These are phyloP conservation scores for Dryas octopetala DNA, from an alignment of 306 rosid species.

Conservation along the genomic window DNA sequence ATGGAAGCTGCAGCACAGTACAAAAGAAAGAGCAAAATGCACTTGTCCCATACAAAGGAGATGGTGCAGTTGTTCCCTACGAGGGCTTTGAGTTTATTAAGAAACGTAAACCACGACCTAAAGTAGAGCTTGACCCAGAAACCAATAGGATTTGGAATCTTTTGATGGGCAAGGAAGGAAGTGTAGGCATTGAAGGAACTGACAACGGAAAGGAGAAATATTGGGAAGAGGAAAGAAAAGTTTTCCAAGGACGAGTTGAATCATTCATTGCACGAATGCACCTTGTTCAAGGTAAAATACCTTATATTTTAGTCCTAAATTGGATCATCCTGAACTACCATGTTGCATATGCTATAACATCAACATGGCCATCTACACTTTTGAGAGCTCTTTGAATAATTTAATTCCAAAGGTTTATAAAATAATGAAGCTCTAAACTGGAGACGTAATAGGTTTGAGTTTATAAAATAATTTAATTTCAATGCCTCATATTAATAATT, in stretches of 20 bases:
- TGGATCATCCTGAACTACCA: constrained; percentile 7
- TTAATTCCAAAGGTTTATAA: not conserved
- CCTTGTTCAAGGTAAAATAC: constrained; percentile 83
- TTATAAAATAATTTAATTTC: too few species aligned
- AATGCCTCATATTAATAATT: not conserved
- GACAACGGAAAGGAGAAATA: constrained; percentile 67
- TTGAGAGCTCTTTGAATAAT: not conserved
- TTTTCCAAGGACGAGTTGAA: constrained; percentile 79
- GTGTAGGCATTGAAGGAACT: constrained; percentile 48
- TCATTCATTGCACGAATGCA: constrained; percentile 97
- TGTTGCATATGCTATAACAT: constrained; percentile 9
- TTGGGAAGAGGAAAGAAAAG: constrained; percentile 89
- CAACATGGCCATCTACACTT: too few species aligned
- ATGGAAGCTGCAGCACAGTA: constrained; percentile 35
- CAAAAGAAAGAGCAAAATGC: constrained; percentile 47
- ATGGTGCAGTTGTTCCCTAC: constrained; percentile 60
- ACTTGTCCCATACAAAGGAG: constrained; percentile 65
- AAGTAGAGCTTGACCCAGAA: constrained; percentile 87
- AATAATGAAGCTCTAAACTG: not conserved
- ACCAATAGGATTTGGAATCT: constrained; percentile 87
- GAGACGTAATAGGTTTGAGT: not conserved
- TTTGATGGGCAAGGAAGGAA: constrained; percentile 80
- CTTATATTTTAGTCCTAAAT: constrained; percentile 26
- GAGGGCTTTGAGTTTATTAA: constrained; percentile 34
- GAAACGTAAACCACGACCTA: constrained; percentile 68